A percentile compares a stretch with the other conserved stretches of the same genome.
These are phyloP conservation scores for Xylaria flabelliformis DNA, from an alignment of 495 filamentous ascomycete species.

Conservation along the genomic window DNA sequence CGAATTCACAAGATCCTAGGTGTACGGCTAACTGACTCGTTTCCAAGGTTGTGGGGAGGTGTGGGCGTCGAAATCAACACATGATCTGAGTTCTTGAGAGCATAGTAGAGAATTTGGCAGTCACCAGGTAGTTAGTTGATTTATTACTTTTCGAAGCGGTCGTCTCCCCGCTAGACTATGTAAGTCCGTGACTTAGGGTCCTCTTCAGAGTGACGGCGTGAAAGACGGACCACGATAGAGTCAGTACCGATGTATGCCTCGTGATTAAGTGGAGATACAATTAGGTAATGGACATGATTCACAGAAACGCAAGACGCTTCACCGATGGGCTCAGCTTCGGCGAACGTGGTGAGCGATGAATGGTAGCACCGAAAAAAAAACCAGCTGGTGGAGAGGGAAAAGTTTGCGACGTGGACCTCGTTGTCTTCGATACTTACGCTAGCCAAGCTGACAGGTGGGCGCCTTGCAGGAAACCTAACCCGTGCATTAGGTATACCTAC, in stretches of 20 bases:
- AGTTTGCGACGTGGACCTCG: slow-evolving; percentile 18
- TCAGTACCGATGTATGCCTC: neutral
- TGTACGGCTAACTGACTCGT: neutral
- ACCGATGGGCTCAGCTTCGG: slow-evolving; percentile 7
- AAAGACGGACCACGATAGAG: neutral
- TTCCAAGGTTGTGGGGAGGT: neutral
- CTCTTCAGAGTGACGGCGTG: neutral
- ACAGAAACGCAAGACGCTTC: neutral
- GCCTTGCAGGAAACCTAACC: slow-evolving; percentile 17
- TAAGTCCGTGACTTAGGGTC: neutral
- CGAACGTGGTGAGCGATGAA: slow-evolving; percentile 25
- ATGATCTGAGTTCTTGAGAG: neutral
- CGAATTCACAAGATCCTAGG: neutral
- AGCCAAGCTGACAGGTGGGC: neutral
- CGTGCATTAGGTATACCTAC: neutral
- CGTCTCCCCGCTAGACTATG: neutral
- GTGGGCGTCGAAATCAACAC: neutral
- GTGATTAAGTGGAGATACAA: neutral
- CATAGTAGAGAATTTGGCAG: neutral
- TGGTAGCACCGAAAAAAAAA: slow-evolving; percentile 3
- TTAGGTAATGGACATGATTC: neutral
- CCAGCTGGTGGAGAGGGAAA: slow-evolving; percentile 17
- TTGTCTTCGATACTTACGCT: slow-evolving; percentile 1
- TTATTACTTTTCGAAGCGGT: neutral
- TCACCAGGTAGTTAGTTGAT: neutral